These are phyloP conservation scores for Vaccinium vitisidaea DNA, from an alignment of 148 eudicot species.

Conservation along the genomic window DNA sequence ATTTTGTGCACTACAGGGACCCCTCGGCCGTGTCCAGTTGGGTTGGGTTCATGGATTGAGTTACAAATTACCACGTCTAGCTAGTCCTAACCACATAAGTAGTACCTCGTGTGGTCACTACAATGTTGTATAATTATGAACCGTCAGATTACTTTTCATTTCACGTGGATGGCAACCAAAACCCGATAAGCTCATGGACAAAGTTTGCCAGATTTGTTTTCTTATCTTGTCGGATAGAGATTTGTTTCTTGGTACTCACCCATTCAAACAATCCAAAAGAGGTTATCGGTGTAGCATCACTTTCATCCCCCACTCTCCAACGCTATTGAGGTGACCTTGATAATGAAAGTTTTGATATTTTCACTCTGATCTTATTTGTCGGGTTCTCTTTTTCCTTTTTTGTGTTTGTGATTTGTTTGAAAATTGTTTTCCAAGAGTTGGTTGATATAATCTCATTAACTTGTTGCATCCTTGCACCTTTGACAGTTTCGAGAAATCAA, in stretches of 20 bases:
- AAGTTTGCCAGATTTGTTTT: background rate
- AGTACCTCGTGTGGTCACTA: no score
- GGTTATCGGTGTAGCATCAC: background rate
- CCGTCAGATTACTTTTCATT: no score
- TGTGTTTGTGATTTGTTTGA: background rate
- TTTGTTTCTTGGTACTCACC: background rate
- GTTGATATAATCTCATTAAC: background rate
- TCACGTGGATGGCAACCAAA: no score
- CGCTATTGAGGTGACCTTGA: background rate
- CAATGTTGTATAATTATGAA: no score
- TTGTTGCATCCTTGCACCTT: background rate
- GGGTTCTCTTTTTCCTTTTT: no score
- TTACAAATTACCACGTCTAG: no score
- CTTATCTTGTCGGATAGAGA: background rate
- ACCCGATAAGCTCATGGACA: background rate
- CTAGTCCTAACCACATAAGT: no score
- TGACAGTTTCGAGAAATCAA: background rate
- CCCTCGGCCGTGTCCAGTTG: no score
- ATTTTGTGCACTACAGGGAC: no score
- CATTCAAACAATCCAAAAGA: no score
- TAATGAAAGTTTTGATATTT: background rate
- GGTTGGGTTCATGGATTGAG: no score
- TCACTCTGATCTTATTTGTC: no score
- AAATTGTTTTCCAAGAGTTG: background rate
- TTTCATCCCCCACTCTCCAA: background rate